phyloP scores from a whole-genome alignment of 83 land plant species.

The Thuja plicata region DNA sequence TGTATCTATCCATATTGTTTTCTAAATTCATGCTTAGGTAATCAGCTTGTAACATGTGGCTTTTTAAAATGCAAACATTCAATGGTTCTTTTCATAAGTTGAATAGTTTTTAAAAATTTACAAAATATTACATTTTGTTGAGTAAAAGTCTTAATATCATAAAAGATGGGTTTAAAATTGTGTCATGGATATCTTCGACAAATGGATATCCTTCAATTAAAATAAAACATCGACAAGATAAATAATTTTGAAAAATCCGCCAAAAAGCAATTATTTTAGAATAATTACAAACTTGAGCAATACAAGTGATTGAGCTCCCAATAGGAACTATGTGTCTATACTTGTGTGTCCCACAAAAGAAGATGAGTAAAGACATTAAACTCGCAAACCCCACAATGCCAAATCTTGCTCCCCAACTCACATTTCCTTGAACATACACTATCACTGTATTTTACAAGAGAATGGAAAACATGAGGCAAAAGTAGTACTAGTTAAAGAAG shows the following conservation, averaged over 20 bases:
- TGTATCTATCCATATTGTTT: neutral
- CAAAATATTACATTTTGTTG: too few relatives aligned
- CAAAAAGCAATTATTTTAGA: too few relatives aligned
- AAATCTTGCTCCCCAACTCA: slow-evolving; percentile 34
- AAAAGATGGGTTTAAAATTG: too few relatives aligned
- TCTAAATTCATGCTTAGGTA: neutral
- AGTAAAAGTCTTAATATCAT: too few relatives aligned
- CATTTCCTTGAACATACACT: slow-evolving; percentile 31
- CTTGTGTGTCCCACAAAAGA: slow-evolving; percentile 22
- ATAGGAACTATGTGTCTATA: slow-evolving; percentile 31
- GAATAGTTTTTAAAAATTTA: too few relatives aligned
- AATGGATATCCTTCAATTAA: too few relatives aligned
- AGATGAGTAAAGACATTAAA: slow-evolving; percentile 16
- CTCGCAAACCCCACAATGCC: slow-evolving; percentile 20
- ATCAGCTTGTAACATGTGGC: neutral
- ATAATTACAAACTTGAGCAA: slow-evolving; percentile 22
- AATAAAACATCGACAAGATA: too few relatives aligned
- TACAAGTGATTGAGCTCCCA: slow-evolving; percentile 38
- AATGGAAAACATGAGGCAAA: slow-evolving; percentile 22
- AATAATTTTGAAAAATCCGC: too few relatives aligned
- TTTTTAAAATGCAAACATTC: too few relatives aligned
- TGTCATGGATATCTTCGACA: too few relatives aligned
- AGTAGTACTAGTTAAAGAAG: slow-evolving; percentile 45
- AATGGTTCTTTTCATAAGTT: too few relatives aligned
- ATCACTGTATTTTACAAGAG: slow-evolving; percentile 26